Percentiles rank a stretch among this genome's conserved stretches.
phyloP scores from a whole-genome alignment of 2,329 filamentous ascomycete genomes.

The Epichloe gansuensis region DNA sequence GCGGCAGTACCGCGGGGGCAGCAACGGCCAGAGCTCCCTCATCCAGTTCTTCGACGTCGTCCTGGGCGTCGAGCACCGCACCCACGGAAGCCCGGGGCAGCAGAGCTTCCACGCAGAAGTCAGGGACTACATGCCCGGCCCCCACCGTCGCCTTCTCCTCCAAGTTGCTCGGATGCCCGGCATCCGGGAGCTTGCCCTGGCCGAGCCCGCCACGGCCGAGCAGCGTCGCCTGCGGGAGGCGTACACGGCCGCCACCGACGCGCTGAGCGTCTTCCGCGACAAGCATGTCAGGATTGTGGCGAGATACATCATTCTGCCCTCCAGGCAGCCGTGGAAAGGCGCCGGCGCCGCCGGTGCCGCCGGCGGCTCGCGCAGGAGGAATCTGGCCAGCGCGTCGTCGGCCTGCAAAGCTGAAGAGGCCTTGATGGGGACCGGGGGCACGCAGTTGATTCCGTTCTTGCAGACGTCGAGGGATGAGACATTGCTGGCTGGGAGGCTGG shows the following conservation, averaged over 20 bases:
- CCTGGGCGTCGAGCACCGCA: constrained; percentile 65
- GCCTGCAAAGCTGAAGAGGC: constrained; percentile 25
- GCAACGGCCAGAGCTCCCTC: constrained; percentile 83
- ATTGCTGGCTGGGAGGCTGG: constrained; percentile 21
- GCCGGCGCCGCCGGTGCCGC: too few relatives aligned
- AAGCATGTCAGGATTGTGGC: constrained; percentile 85
- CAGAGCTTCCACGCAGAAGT: constrained; percentile 51
- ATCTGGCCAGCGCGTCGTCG: constrained; percentile 34
- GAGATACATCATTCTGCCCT: constrained; percentile 78
- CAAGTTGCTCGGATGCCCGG: constrained; percentile 59
- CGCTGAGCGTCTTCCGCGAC: constrained; percentile 65
- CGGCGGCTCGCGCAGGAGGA: constrained; percentile 19
- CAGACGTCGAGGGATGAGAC: constrained; percentile 87
- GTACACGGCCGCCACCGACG: constrained; percentile 63
- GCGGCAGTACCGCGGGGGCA: constrained; percentile 74
- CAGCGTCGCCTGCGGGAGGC: constrained; percentile 29
- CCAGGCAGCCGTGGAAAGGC: constrained; percentile 29
- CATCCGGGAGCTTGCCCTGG: constrained; percentile 55
- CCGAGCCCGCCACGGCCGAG: constrained; percentile 38
- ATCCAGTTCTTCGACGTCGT: constrained; percentile 90
- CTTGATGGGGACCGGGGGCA: constrained; percentile 77
- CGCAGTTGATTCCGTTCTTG: constrained; percentile 75
- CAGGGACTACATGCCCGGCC: constrained; percentile 80
- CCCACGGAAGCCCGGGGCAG: constrained; percentile 23
- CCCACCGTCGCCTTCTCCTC: constrained; percentile 67